Conservation (phyloP, 1,284 basidiomycete genomes). For the Volvariella volvacea region DNA sequence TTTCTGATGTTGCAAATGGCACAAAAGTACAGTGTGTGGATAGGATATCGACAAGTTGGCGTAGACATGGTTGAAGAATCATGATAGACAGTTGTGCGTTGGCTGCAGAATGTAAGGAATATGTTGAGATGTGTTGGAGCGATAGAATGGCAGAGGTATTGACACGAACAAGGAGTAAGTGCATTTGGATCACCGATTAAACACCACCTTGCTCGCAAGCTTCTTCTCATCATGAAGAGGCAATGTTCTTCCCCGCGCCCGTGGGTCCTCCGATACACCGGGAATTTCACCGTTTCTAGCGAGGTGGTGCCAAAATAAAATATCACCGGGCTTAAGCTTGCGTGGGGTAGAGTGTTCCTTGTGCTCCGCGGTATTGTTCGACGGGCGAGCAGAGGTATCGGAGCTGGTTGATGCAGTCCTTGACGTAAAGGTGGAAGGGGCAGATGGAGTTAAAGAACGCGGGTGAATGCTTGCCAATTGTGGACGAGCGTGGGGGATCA, state of each 20-base stretch:
- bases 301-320: constrained; percentile 78
- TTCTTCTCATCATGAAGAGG: constrained; percentile 4
- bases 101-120: too few species aligned
- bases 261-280: constrained; percentile 51
- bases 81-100: too few species aligned
- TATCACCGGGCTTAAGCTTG: constrained; percentile 54
- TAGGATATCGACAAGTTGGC: too few species aligned
- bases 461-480: constrained; percentile 1
- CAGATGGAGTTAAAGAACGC: constrained; percentile 5
- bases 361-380: constrained; percentile 22
- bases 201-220: constrained; percentile 13
- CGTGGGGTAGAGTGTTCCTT: constrained; percentile 27
- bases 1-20: too few species aligned
- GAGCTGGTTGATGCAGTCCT: constrained; percentile 5
- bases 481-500: constrained; percentile 4
- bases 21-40: too few species aligned
- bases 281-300: constrained; percentile 68
- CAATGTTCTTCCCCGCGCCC: constrained; percentile 33
- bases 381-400: constrained; percentile 5
- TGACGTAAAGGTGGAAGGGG: constrained; percentile 5
- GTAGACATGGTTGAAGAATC: too few species aligned
- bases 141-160: too few species aligned
- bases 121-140: too few species aligned
- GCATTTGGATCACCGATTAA: constrained; percentile 25
- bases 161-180: too few species aligned